Base-by-base conservation (phyloP, 106 monocot genomes). In the Hemerocallis citrina region DNA sequence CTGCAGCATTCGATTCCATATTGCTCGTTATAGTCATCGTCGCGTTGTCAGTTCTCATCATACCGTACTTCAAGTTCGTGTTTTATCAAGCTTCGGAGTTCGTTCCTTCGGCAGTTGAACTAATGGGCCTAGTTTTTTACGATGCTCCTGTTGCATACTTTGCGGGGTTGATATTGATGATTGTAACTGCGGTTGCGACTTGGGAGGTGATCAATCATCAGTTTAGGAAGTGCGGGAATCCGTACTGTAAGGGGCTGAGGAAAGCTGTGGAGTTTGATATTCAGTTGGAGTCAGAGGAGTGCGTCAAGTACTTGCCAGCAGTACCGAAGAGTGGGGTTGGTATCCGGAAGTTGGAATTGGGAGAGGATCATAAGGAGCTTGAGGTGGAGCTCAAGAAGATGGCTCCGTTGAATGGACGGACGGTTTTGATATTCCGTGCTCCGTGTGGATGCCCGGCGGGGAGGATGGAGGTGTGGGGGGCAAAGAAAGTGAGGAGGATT, bases 381-480 rank as follows among this genome's bases (percentile, higher is more conserved):
- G 95, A 89, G 40, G 86, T 84, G 7, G 95, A 95, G 76, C 78
- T 95, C 21, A 89, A 72, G 78, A 95, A 95, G 83, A 95, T 95
- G 95, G 95, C 95, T 1, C 95, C 95, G n/a, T 46, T 70, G 39
- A 95, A 95, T 59, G 95, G 95, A 4, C 75, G 95, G 3, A 90
- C 89, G 5, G 95, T 95, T 32, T 78, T 95, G 44, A 79, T 90
- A 57, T 95, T 95, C 47, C 75, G 89, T 5, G 39, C 81, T 0
- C 86, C 74, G 0, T 95, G 95, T n/a, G 95, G 95, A 7, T 95
- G 95, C 60, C 86, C 86, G 0, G 55, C 62, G 0, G 90, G 95
- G 3, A 74, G 89, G 22, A 86, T 95, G 89, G 95, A 95, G 73
- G 95, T 95, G 8, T 95, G 95, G 95, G 95, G 95, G n/a, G 38